Base-by-base conservation (phyloP, 23 red algal species). In the Gracilaria domingensis region DNA sequence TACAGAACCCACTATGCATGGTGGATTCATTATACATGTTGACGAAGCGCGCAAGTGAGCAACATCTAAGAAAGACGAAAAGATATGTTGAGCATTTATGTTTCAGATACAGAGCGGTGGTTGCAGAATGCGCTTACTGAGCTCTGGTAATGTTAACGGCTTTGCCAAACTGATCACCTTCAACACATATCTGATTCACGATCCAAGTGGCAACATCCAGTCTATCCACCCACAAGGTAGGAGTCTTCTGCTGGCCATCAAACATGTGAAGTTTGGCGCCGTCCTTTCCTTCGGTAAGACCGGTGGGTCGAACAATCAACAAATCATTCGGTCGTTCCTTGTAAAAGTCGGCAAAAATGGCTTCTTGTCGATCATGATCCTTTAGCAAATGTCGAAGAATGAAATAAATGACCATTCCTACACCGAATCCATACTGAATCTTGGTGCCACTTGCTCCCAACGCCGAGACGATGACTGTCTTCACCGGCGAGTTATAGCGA, bases 341-440 rank as follows among this genome's bases (percentile, higher is more conserved):
- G 74, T 50, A 79, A 50, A 12, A 47, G 20, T 47, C 39, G 0
- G 25, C 29, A 50, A 79, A 79, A 25, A 4, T 26, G 26, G 74
- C 74, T 85, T 85, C 82, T 62, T 88, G 84, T 35, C 54, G 70
- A 65, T 89, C 72, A 50, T 89, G 86, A 48, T 89, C 71, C 34
- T 55, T 58, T 12, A 79, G 45, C 32, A 64, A 33, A 51, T 80
- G 42, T 23, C 72, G 33, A 7, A 89, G 71, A 62, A 77, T 60
- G 38, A 26, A 87, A 42, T 44, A 59, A 37, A 72, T 47, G 38
- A 75, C 42, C 50, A 39, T 64, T 13, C 71, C 86, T 17, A 89
- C 33, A 49, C 71, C 86, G 42, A 75, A 89, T 18, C 86, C 86
- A 36, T 47, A 60, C 26, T 59, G 40, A 4, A 88, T 73, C 51